Percentiles rank a stretch among this genome's conserved stretches.
phyloP scores from a whole-genome alignment of 1,139 yeast species.

The Pneumocystis wakefieldiae region DNA sequence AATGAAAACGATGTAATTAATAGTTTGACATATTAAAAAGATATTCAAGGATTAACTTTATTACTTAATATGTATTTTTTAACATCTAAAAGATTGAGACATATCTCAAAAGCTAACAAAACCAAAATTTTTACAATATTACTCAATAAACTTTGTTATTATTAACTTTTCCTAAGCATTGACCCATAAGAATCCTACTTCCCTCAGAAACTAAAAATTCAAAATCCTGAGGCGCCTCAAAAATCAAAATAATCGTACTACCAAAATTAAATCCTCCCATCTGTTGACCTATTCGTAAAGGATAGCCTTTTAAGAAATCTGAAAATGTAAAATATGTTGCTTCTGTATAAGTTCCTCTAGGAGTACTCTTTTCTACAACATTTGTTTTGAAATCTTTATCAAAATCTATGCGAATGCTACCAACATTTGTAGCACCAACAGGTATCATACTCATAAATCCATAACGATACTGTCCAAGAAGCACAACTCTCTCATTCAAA shows the following conservation, averaged over 20 bases:
- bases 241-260: slow-evolving; percentile 84
- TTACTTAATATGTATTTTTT: not conserved
- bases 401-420: slow-evolving; percentile 80
- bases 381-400: slow-evolving; percentile 86
- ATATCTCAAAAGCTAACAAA: not conserved
- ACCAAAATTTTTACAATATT: not conserved
- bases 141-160: not conserved
- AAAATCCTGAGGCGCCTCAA: slow-evolving; percentile 80
- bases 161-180: slow-evolving; percentile 20
- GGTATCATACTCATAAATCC: slow-evolving; percentile 99
- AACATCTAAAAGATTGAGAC: not conserved
- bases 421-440: slow-evolving; percentile 98
- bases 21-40: not conserved
- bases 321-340: slow-evolving; percentile 82
- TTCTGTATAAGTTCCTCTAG: slow-evolving; percentile 63
- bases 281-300: slow-evolving; percentile 81
- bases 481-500: slow-evolving; percentile 85
- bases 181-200: slow-evolving; percentile 73
- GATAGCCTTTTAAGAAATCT: slow-evolving; percentile 68
- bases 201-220: slow-evolving; percentile 56
- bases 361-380: slow-evolving; percentile 14
- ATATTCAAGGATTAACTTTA: not conserved
- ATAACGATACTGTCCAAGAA: slow-evolving; percentile 89
- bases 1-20: not conserved
- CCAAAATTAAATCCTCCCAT: slow-evolving; percentile 97